Conservation (phyloP, 2,329 filamentous ascomycete species). For the Ascocoryne sarcoides region DNA sequence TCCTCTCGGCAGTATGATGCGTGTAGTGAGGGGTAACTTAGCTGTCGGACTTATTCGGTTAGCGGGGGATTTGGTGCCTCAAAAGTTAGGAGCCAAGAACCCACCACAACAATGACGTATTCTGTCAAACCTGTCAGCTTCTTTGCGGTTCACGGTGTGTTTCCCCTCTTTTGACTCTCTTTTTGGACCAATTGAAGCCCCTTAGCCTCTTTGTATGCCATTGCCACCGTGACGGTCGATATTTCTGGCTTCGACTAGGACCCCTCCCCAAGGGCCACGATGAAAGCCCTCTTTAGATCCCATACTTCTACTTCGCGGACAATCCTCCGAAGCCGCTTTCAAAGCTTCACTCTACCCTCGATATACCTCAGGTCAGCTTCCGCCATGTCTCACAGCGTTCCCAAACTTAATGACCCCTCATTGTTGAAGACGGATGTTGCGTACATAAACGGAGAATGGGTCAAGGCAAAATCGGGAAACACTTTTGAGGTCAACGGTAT, state of each 20-base stretch:
- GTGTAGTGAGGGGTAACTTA: too few species aligned
- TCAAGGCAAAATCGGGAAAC: slow-evolving; percentile 74
- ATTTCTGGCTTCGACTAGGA: too few species aligned
- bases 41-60: too few species aligned
- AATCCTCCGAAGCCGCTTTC: not conserved
- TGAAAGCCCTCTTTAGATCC: not conserved
- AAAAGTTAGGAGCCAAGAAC: too few species aligned
- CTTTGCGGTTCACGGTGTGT: too few species aligned
- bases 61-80: too few species aligned
- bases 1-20: too few species aligned
- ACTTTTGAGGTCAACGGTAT: slow-evolving; percentile 78
- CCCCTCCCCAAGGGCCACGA: too few species aligned
- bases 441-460: slow-evolving; percentile 92
- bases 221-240: not conserved
- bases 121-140: too few species aligned
- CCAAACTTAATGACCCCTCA: slow-evolving; percentile 66
- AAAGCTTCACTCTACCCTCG: not conserved
- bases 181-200: not conserved
- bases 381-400: not conserved
- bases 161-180: too few species aligned
- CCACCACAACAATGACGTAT: too few species aligned
- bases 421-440: slow-evolving; percentile 73
- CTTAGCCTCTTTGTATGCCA: not conserved
- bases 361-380: not conserved
- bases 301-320: not conserved